These are phyloP conservation scores for Phaffomyces opuntiae DNA, from an alignment of 805 yeast species.

Conservation along the genomic window DNA sequence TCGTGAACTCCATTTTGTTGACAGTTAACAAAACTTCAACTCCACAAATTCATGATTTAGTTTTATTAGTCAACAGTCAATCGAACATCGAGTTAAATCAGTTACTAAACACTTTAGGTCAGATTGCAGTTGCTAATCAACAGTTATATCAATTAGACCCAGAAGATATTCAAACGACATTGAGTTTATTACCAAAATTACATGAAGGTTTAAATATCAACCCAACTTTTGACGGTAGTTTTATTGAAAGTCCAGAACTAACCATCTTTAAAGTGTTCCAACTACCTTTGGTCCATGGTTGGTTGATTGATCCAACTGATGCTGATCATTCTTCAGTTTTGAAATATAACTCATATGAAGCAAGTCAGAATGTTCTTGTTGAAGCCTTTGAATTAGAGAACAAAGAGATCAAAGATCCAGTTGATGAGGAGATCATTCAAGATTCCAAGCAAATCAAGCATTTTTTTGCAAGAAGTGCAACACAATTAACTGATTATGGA, in stretches of 20 bases:
- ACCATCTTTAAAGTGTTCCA: slow-evolving; percentile 53
- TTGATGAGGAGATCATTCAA: slow-evolving; percentile 24
- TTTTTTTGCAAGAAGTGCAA: slow-evolving; percentile 55
- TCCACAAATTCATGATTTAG: slow-evolving; percentile 22
- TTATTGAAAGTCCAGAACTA: slow-evolving; percentile 45
- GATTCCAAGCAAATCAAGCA: slow-evolving; percentile 32
- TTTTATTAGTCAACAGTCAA: slow-evolving; percentile 26
- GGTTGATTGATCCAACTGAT: slow-evolving; percentile 51
- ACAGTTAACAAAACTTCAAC: slow-evolving; percentile 28
- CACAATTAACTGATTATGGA: slow-evolving; percentile 75
- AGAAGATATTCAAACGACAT: slow-evolving; percentile 34
- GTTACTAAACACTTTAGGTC: slow-evolving; percentile 45
- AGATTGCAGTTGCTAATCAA: slow-evolving; percentile 31
- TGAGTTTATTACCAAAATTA: slow-evolving; percentile 53
- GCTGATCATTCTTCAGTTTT: slow-evolving; percentile 29
- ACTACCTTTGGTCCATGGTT: slow-evolving; percentile 71
- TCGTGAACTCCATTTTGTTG: slow-evolving; percentile 62
- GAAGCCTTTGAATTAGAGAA: slow-evolving; percentile 33
- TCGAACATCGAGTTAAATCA: slow-evolving; percentile 30
- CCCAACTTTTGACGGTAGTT: slow-evolving; percentile 60
- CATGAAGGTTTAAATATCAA: slow-evolving; percentile 68
- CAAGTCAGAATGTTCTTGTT: slow-evolving; percentile 50
- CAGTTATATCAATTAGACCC: slow-evolving; percentile 20
- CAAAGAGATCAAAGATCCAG: slow-evolving; percentile 17
- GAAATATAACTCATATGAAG: slow-evolving; percentile 45